These are phyloP conservation scores for Colletotrichum navitas DNA, from an alignment of 2,329 filamentous ascomycete genomes.

Conservation along the genomic window DNA sequence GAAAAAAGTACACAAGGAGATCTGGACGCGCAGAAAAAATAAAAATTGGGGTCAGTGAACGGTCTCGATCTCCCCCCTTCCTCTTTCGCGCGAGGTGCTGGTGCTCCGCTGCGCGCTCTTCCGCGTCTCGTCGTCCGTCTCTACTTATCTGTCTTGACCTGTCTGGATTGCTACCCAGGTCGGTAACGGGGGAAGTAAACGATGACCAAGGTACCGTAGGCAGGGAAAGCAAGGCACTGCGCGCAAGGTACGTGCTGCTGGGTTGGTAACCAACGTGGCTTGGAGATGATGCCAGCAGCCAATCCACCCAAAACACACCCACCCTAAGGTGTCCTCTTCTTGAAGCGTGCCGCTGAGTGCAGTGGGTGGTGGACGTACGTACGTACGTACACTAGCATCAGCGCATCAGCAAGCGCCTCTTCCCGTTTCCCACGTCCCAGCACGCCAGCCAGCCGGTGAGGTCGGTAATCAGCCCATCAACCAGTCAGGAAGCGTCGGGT, in stretches of 20 bases:
- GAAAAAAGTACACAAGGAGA: slow-evolving; percentile 34
- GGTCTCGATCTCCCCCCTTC: slow-evolving; percentile 25
- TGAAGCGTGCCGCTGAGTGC: slow-evolving; percentile 1
- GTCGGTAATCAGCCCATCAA: neutral
- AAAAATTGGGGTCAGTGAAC: slow-evolving; percentile 36
- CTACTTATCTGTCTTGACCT: neutral
- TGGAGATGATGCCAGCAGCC: neutral
- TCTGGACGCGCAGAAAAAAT: slow-evolving; percentile 35
- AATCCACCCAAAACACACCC: neutral
- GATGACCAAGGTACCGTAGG: neutral
- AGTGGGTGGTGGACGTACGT: neutral
- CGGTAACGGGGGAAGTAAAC: neutral
- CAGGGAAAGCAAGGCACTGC: neutral
- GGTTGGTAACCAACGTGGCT: neutral
- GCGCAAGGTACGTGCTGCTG: neutral
- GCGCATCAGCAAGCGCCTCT: slow-evolving; percentile 31
- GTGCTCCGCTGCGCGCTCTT: slow-evolving; percentile 11
- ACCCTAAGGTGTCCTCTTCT: neutral
- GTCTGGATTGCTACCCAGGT: neutral
- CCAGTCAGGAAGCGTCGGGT: slow-evolving; percentile 19
- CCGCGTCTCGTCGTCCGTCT: neutral
- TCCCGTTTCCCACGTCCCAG: slow-evolving; percentile 28
- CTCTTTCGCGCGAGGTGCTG: neutral
- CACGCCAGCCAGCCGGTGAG: slow-evolving; percentile 1
- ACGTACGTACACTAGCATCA: neutral